Conservation (phyloP, 2,329 filamentous ascomycete genomes). For the Mollisiaceae sp. region DNA sequence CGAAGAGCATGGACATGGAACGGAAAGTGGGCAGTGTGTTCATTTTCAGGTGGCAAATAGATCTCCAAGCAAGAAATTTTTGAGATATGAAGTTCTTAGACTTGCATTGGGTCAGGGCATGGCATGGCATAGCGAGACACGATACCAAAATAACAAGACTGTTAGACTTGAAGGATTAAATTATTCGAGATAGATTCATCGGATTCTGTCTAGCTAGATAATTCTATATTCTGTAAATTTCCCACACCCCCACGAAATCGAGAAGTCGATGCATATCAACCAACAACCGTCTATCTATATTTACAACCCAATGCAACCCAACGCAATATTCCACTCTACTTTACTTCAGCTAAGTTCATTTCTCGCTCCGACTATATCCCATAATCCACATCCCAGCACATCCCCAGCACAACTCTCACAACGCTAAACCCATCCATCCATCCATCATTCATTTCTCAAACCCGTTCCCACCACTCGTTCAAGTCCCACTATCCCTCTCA, state of each 20-base stretch:
- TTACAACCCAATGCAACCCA: too few relatives aligned
- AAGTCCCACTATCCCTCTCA: too few relatives aligned
- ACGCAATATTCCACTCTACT: too few relatives aligned
- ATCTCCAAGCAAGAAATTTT: not conserved
- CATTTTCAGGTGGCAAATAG: slow-evolving; percentile 73
- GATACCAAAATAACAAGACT: not conserved
- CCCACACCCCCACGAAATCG: not conserved
- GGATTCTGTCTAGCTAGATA: not conserved
- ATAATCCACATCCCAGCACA: not conserved
- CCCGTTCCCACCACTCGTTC: too few relatives aligned
- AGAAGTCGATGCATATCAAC: not conserved
- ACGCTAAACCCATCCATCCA: too few relatives aligned
- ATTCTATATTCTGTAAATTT: not conserved
- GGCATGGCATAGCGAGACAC: slow-evolving; percentile 1
- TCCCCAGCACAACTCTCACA: too few relatives aligned
- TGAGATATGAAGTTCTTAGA: not conserved
- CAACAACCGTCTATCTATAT: too few relatives aligned
- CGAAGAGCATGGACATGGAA: slow-evolving; percentile 91
- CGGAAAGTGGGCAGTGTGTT: slow-evolving; percentile 96
- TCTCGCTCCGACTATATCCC: not conserved
- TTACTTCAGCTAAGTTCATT: not conserved
- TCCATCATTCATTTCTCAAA: too few relatives aligned
- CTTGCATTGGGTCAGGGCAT: not conserved
- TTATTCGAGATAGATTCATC: not conserved
- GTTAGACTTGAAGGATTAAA: not conserved